phyloP scores from a whole-genome alignment of 495 filamentous ascomycete genomes.

The Aspergillus asperescens region DNA sequence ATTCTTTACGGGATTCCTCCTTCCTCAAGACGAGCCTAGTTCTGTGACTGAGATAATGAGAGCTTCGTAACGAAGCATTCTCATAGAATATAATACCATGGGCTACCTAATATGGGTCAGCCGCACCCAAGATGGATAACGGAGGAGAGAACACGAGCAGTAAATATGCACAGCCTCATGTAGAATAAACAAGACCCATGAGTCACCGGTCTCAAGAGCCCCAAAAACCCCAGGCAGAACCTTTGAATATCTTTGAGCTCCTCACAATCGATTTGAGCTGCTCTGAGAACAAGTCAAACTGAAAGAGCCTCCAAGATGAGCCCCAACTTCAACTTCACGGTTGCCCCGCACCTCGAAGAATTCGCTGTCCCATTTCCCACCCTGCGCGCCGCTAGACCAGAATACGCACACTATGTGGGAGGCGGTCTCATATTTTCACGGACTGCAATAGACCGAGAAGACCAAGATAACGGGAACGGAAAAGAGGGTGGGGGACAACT shows the following conservation, averaged over 20 bases:
- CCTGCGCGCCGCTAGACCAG: constrained; percentile 29
- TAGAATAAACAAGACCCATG: background rate
- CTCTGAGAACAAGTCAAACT: background rate
- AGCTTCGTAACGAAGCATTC: no score
- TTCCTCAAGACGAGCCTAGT: constrained; percentile 20
- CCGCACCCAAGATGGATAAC: no score
- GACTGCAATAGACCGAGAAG: background rate
- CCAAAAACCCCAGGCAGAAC: background rate
- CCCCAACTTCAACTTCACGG: constrained; percentile 21
- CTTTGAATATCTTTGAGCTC: background rate
- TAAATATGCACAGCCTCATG: background rate
- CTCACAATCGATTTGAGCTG: background rate
- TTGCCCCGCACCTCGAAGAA: constrained; percentile 36
- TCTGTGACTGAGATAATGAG: background rate
- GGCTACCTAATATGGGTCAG: background rate
- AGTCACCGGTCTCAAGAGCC: background rate
- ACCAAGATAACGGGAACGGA: background rate
- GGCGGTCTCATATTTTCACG: constrained; percentile 42
- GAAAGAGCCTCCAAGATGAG: constrained; percentile 1
- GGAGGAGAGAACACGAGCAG: no score
- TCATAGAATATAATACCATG: no score
- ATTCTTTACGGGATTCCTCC: constrained; percentile 41
- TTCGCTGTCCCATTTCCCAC: constrained; percentile 32
- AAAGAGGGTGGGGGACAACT: background rate
- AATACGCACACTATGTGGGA: constrained; percentile 33